Evolutionary conservation across 352 stramenopile genomes (phyloP).

Genomic region (Phytophthora citrophthora): DNA sequence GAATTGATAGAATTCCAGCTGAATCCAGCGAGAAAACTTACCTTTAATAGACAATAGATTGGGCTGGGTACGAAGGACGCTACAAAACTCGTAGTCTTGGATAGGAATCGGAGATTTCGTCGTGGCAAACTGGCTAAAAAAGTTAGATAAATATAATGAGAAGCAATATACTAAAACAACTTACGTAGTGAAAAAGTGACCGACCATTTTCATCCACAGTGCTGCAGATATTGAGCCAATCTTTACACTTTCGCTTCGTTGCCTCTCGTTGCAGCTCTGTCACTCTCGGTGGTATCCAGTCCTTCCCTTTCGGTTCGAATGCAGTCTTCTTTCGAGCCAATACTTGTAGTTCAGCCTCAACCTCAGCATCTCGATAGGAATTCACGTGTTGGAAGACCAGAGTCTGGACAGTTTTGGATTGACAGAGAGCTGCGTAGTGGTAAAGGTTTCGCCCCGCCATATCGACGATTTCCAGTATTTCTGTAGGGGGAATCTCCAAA

Average conservation of each 20-base stretch:
- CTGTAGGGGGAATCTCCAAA: conserved; percentile 23
- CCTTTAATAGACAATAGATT: conserved; percentile 38
- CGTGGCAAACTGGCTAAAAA: conserved; percentile 22
- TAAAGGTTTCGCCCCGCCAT: conserved; percentile 39
- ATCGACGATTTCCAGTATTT: conserved; percentile 46
- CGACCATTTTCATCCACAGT: conserved; percentile 42
- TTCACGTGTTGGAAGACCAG: conserved; percentile 45
- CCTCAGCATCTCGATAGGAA: conserved; percentile 27
- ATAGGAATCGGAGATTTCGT: conserved; percentile 15
- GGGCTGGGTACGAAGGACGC: conserved; percentile 30
- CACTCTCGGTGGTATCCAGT: conserved; percentile 53
- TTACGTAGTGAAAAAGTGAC: conserved; percentile 70
- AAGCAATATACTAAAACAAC: neutral
- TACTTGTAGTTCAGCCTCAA: conserved; percentile 33
- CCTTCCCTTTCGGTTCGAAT: conserved; percentile 19
- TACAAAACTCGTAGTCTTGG: conserved; percentile 31
- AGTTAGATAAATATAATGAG: no score
- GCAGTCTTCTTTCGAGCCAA: conserved; percentile 43
- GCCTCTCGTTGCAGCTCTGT: conserved; percentile 46
- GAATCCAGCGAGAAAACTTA: conserved; percentile 1
- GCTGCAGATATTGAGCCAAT: conserved; percentile 42
- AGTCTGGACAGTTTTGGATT: conserved; percentile 11
- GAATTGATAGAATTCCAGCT: no score
- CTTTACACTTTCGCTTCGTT: conserved; percentile 25
- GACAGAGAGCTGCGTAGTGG: conserved; percentile 57